A percentile compares a stretch with the other conserved stretches of the same genome.
Conservation (phyloP, 495 filamentous ascomycete genomes). For the Aspergillus panamensis region DNA sequence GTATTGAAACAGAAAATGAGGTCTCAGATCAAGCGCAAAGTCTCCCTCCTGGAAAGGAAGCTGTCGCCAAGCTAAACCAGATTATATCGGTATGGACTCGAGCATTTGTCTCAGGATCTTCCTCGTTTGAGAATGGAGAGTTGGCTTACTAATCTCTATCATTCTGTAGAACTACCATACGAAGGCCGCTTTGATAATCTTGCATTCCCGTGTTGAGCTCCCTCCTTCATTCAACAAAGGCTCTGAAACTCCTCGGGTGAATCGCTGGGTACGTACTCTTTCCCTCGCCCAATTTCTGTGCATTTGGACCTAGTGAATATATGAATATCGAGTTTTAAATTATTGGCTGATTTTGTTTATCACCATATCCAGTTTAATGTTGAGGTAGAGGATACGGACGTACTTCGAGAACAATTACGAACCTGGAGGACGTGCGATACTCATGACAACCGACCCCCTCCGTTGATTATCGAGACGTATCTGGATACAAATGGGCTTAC, state of each 20-base stretch:
- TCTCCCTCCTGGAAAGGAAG: slow-evolving; percentile 48
- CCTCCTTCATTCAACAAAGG: slow-evolving; percentile 58
- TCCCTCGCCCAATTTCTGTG: neutral
- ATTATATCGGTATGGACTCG: slow-evolving; percentile 69
- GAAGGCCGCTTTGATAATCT: slow-evolving; percentile 82
- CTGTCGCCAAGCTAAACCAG: slow-evolving; percentile 76
- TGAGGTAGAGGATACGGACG: slow-evolving; percentile 87
- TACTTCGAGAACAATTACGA: slow-evolving; percentile 71
- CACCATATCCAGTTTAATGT: slow-evolving; percentile 71
- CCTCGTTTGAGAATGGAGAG: neutral
- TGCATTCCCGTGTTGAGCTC: slow-evolving; percentile 71
- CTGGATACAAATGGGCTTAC: slow-evolving; percentile 78
- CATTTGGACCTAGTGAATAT: neutral
- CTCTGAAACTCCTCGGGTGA: slow-evolving; percentile 61
- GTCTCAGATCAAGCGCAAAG: slow-evolving; percentile 39
- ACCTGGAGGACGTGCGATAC: slow-evolving; percentile 77
- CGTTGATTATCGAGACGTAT: slow-evolving; percentile 86
- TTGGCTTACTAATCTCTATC: slow-evolving; percentile 12
- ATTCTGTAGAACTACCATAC: slow-evolving; percentile 75
- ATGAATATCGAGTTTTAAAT: neutral
- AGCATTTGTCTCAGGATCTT: slow-evolving; percentile 2
- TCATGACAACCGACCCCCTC: slow-evolving; percentile 72
- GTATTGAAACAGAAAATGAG: slow-evolving; percentile 44
- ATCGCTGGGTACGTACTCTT: slow-evolving; percentile 83
- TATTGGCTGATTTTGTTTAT: slow-evolving; percentile 17